Evolutionary conservation across 805 yeast genomes (phyloP).

Genomic region (Sugiyamaella floridensis): DNA sequence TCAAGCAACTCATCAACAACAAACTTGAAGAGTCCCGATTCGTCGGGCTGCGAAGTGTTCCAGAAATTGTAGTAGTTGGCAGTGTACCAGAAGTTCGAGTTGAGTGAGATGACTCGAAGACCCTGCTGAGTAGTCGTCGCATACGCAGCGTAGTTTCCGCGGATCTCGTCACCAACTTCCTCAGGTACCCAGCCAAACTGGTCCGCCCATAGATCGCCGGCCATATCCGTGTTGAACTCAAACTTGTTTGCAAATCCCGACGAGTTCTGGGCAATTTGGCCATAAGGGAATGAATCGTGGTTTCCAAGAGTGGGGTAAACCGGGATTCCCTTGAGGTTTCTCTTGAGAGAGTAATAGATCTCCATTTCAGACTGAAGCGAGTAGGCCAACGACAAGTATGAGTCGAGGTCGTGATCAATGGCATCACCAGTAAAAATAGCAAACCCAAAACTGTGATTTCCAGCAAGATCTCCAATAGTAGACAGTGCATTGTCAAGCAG

Average conservation of each 20-base stretch:
- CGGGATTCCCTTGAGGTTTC: slow-evolving; percentile 43
- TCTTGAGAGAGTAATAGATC: slow-evolving; percentile 47
- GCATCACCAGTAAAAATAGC: slow-evolving; percentile 68
- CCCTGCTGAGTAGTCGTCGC: slow-evolving; percentile 50
- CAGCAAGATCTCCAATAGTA: slow-evolving; percentile 34
- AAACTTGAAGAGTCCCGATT: slow-evolving; percentile 57
- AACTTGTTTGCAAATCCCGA: slow-evolving; percentile 40
- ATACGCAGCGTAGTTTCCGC: slow-evolving; percentile 55
- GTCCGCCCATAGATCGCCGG: slow-evolving; percentile 44
- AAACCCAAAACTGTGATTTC: slow-evolving; percentile 39
- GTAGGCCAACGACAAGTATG: slow-evolving; percentile 40
- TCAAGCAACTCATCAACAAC: slow-evolving; percentile 53
- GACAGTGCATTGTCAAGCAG: slow-evolving; percentile 52
- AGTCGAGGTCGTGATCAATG: slow-evolving; percentile 54
- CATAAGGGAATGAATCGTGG: slow-evolving; percentile 68
- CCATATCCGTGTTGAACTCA: slow-evolving; percentile 41
- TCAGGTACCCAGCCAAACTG: slow-evolving; percentile 38
- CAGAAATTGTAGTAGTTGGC: slow-evolving; percentile 53
- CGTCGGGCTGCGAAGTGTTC: slow-evolving; percentile 46
- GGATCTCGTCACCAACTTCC: slow-evolving; percentile 31
- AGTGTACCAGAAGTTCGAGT: slow-evolving; percentile 62
- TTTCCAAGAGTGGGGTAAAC: slow-evolving; percentile 60
- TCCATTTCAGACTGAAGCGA: slow-evolving; percentile 47
- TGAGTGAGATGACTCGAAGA: slow-evolving; percentile 53
- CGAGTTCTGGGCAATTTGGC: slow-evolving; percentile 52